Evolutionary conservation across 2,329 filamentous ascomycete genomes (phyloP).

Genomic region (Incumbomyces delicatus): DNA sequence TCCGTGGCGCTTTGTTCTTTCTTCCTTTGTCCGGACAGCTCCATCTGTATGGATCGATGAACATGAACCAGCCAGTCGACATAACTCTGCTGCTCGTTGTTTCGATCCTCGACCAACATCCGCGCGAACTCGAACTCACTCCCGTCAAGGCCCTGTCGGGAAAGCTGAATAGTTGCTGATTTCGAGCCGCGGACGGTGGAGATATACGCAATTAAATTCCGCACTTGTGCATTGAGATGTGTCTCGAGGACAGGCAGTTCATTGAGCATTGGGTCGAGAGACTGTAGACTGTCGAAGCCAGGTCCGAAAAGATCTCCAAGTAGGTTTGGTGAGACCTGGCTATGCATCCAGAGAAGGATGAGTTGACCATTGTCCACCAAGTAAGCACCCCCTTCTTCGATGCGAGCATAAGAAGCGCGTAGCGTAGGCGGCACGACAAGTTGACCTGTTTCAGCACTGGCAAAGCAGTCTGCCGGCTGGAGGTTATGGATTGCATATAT

Average conservation of each 20-base stretch:
- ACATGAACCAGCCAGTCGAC: constrained; percentile 97
- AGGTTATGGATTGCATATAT: constrained; percentile 90
- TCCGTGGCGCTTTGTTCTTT: constrained; percentile 31
- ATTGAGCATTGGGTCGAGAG: constrained; percentile 71
- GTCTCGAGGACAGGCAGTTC: constrained; percentile 77
- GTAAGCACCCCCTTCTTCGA: constrained; percentile 90
- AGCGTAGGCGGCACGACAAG: constrained; percentile 71
- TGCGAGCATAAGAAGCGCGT: constrained; percentile 73
- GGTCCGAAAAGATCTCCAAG: constrained; percentile 83
- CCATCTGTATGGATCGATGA: constrained; percentile 84
- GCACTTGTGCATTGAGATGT: constrained; percentile 85
- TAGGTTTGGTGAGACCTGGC: constrained; percentile 84
- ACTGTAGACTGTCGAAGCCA: constrained; percentile 59
- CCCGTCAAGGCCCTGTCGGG: constrained; percentile 83
- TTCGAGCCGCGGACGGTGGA: constrained; percentile 73
- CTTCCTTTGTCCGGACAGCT: constrained; percentile 49
- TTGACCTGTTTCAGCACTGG: constrained; percentile 76
- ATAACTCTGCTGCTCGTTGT: constrained; percentile 95
- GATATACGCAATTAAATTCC: constrained; percentile 85
- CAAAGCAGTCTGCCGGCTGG: constrained; percentile 76
- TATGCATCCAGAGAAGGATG: constrained; percentile 84
- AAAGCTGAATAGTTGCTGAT: constrained; percentile 78
- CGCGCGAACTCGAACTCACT: constrained; percentile 95
- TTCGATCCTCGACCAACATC: constrained; percentile 83
- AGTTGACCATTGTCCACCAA: constrained; percentile 91